Conservation (phyloP, 768 basidiomycete genomes). For the Gymnopilus junonius region DNA sequence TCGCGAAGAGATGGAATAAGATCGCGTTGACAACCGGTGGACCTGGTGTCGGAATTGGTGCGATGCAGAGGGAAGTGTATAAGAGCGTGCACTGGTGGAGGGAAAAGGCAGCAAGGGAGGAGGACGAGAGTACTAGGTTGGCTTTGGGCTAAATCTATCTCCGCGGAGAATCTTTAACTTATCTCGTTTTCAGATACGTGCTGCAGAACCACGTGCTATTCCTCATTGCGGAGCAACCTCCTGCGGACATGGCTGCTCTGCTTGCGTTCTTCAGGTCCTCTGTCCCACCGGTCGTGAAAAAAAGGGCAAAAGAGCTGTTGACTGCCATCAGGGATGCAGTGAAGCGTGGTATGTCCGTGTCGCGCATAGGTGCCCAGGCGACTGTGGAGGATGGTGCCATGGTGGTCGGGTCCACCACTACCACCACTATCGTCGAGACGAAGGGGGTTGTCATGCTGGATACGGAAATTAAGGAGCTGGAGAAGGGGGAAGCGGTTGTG, state of each 20-base stretch:
- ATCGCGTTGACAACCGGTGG: constrained; percentile 45
- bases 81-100: constrained; percentile 82
- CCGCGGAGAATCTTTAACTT: background rate
- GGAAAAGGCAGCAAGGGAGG: constrained; percentile 74
- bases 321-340: constrained; percentile 61
- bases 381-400: constrained; percentile 9
- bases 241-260: constrained; percentile 66
- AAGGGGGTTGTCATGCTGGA: constrained; percentile 26
- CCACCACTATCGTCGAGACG: background rate
- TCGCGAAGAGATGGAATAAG: constrained; percentile 87
- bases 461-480: constrained; percentile 22
- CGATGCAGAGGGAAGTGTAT: constrained; percentile 66
- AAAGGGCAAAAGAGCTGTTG: constrained; percentile 65
- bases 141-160: constrained; percentile 23
- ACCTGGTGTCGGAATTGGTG: constrained; percentile 37
- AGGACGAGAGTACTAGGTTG: constrained; percentile 86
- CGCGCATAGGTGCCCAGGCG: background rate
- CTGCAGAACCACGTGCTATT: constrained; percentile 79
- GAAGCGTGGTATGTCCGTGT: constrained; percentile 31
- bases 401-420: background rate
- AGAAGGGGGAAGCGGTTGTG: constrained; percentile 16
- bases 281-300: constrained; percentile 66
- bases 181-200: constrained; percentile 56
- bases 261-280: constrained; percentile 57
- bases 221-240: constrained; percentile 70